Percentiles rank a stretch among this genome's conserved stretches.
phyloP scores from a whole-genome alignment of 306 rosid species.

The Malus sylvestris region DNA sequence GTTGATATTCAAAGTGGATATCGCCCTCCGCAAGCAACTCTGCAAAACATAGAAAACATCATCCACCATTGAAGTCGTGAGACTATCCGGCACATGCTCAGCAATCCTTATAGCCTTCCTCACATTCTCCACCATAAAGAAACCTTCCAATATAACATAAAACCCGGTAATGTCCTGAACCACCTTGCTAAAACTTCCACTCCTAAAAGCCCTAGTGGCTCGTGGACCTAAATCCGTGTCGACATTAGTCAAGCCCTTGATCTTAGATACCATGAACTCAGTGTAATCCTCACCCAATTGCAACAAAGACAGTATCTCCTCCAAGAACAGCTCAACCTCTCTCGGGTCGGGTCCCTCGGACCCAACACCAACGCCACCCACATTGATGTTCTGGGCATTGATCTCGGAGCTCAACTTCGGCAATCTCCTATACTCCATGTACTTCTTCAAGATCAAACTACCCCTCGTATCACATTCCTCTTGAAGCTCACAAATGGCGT shows the following conservation, averaged over 20 bases:
- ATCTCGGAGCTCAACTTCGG: constrained; percentile 68
- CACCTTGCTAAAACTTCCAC: constrained; percentile 82
- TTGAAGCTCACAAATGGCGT: constrained; percentile 91
- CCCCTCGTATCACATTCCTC: constrained; percentile 94
- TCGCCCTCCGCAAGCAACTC: constrained; percentile 81
- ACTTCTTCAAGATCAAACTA: constrained; percentile 74
- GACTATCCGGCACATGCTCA: constrained; percentile 80
- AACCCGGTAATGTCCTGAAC: constrained; percentile 84
- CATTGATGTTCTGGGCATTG: constrained; percentile 69
- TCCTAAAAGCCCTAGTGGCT: constrained; percentile 79
- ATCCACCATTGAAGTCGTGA: constrained; percentile 93
- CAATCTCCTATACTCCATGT: constrained; percentile 82
- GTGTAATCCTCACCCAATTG: constrained; percentile 93
- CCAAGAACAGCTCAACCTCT: constrained; percentile 79
- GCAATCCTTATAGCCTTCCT: constrained; percentile 85
- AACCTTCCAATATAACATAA: constrained; percentile 85
- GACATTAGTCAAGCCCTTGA: constrained; percentile 70
- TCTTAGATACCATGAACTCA: constrained; percentile 76
- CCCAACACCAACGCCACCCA: constrained; percentile 74
- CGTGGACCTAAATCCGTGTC: constrained; percentile 85
- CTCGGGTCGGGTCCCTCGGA: constrained; percentile 83
- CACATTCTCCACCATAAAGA: constrained; percentile 95
- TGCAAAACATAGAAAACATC: constrained; percentile 94
- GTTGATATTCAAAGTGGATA: constrained; percentile 81
- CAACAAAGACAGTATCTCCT: constrained; percentile 76